Evolutionary conservation across 1,284 basidiomycete species (phyloP), one percentile per base, ranked within the genome.

Genomic region (Marasmius oreades): DNA sequence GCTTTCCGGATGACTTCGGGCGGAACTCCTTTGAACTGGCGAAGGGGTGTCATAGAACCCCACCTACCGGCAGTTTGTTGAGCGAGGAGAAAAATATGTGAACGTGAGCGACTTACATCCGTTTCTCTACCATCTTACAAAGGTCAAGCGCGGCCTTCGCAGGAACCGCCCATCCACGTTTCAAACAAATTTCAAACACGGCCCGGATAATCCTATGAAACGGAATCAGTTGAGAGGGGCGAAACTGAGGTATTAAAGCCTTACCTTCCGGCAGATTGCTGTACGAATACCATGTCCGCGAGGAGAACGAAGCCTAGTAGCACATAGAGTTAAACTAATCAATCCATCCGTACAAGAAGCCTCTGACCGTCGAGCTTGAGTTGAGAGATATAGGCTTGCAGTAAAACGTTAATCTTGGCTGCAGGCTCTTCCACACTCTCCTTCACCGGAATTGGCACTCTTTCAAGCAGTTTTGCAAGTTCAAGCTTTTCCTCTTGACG

Each of bases 101-200:
- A 23, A 1, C n/a, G 20, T 14, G 51, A 37, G 37, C n/a, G 14
- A 69, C 83, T 67, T 54, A 85, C 93, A 95, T 94, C 59, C 90
- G 74, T 63, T 89, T 85, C 69, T 95, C 94, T 4, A 90, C 92
- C 95, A 98, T 98, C 78, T 99, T 98, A 77, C 96, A 99, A 59
- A 99, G 77, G 63, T 96, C 92, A 39, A 99, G 79, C 5, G 93
- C 93, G 24, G 92, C 88, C 61, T 93, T 90, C 1, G 95, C 93
- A 0, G 96, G 92, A 5, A 92, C 79, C 0, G 97, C 95, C 93
- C 96, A 99, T n/a, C 96, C 96, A 56, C 95, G 87, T 76, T 97
- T 98, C 60, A 98, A 77, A 69, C 96, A 99, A 55, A 99, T 99
- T 74, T 99, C 96, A 64, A 97, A 99, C 69, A 99, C 92, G 14